Conservation (phyloP, 2,329 filamentous ascomycete species). For the Dothidotthia symphoricarpi region DNA sequence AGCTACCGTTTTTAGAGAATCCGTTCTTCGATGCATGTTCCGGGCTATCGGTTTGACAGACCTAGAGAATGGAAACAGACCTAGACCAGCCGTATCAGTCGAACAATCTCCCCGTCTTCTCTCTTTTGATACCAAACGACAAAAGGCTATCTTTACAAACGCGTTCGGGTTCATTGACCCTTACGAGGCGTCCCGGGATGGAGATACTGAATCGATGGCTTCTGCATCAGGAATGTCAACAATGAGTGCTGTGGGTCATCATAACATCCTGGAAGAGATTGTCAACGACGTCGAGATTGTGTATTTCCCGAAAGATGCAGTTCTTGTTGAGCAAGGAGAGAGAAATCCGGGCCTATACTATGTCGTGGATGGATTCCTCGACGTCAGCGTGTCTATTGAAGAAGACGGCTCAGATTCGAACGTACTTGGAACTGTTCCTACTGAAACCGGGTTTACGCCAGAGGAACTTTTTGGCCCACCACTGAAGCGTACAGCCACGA, state of each 20-base stretch:
- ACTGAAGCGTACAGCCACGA: constrained; percentile 26
- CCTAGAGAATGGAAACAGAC: constrained; percentile 58
- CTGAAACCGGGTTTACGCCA: constrained; percentile 35
- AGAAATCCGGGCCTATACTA: constrained; percentile 97
- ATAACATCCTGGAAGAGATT: constrained; percentile 74
- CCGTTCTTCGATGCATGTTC: constrained; percentile 92
- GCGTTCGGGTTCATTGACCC: constrained; percentile 90
- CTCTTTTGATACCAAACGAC: constrained; percentile 76
- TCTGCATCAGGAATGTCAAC: constrained; percentile 48
- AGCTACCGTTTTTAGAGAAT: constrained; percentile 82
- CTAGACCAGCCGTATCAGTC: constrained; percentile 64
- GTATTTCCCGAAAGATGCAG: constrained; percentile 90
- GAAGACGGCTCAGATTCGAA: constrained; percentile 54
- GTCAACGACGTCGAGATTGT: constrained; percentile 94
- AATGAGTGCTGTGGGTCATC: constrained; percentile 57
- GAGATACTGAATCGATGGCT: constrained; percentile 81
- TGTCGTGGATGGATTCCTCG: constrained; percentile 93
- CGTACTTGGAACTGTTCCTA: constrained; percentile 45
- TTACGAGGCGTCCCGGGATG: constrained; percentile 73
- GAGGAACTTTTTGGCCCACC: constrained; percentile 37
- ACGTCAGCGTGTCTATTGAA: constrained; percentile 79
- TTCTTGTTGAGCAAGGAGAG: constrained; percentile 94
- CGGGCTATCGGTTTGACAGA: constrained; percentile 83
- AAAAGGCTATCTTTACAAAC: constrained; percentile 79
- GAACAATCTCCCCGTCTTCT: constrained; percentile 83